phyloP scores from a whole-genome alignment of 2,329 filamentous ascomycete species.

The Fusarium brevicatenulatum region DNA sequence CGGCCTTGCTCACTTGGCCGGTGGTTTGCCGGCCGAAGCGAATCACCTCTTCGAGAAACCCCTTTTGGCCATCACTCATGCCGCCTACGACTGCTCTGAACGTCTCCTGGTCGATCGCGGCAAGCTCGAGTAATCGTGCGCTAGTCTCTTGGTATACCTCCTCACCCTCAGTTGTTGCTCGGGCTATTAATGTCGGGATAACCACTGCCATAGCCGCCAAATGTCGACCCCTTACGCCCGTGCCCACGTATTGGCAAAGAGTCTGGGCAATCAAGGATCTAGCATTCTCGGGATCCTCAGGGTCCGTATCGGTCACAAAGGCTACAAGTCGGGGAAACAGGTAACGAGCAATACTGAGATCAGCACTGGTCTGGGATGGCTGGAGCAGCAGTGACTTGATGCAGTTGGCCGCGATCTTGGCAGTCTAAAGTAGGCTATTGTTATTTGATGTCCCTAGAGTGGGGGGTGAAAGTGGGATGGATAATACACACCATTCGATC shows the following conservation, averaged over 20 bases:
- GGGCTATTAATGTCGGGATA: constrained; percentile 78
- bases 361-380: constrained; percentile 68
- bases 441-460: constrained; percentile 2
- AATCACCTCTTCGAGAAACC: constrained; percentile 84
- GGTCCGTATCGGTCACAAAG: constrained; percentile 76
- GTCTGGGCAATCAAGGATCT: constrained; percentile 77
- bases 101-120: constrained; percentile 74
- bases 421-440: constrained; percentile 63
- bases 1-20: constrained; percentile 53
- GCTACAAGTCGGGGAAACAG: constrained; percentile 79
- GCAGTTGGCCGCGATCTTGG: constrained; percentile 91
- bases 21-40: constrained; percentile 66
- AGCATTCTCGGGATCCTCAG: constrained; percentile 83
- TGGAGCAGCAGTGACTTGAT: constrained; percentile 83
- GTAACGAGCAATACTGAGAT: constrained; percentile 78
- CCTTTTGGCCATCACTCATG: constrained; percentile 76
- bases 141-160: constrained; percentile 78
- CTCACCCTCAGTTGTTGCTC: constrained; percentile 73
- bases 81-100: constrained; percentile 80
- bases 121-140: constrained; percentile 80
- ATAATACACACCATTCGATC: constrained; percentile 74
- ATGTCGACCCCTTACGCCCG: constrained; percentile 57
- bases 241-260: constrained; percentile 75
- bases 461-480: background rate
- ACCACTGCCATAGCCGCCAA: constrained; percentile 77